Conservation (phyloP, 352 stramenopile genomes). For the Pythium pyrilobum region DNA sequence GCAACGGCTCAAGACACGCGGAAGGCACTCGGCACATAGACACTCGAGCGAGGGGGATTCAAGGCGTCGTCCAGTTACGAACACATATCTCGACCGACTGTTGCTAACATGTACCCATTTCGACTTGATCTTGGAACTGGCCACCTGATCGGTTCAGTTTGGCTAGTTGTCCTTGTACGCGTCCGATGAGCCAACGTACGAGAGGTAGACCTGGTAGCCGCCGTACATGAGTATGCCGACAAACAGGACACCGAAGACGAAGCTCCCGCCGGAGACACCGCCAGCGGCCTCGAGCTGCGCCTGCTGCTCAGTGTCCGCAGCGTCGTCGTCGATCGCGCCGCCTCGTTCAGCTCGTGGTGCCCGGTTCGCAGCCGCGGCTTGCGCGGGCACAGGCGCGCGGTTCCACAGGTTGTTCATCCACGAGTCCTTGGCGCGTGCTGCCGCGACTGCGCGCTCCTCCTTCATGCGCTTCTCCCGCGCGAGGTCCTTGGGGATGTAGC, state of each 20-base stretch:
- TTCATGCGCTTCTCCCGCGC: constrained; percentile 26
- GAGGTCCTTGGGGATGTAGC: constrained; percentile 72
- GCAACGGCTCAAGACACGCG: background rate
- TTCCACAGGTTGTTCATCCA: constrained; percentile 73
- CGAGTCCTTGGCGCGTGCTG: constrained; percentile 30
- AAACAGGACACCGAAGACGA: constrained; percentile 36
- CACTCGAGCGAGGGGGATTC: background rate
- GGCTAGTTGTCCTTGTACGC: constrained; percentile 33
- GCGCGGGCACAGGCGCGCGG: constrained; percentile 18
- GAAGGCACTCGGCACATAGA: background rate
- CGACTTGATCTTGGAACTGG: no score
- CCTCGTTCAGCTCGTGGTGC: background rate
- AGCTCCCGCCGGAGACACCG: background rate
- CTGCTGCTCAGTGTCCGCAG: background rate
- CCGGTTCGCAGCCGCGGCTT: background rate
- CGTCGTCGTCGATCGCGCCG: background rate
- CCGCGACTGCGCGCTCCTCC: constrained; percentile 16
- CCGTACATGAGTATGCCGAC: constrained; percentile 38
- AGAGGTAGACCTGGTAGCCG: constrained; percentile 35
- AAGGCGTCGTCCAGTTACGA: no score
- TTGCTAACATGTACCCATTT: no score
- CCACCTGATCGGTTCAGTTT: no score
- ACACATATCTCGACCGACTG: no score
- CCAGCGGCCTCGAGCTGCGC: background rate
- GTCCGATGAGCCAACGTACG: constrained; percentile 4